Conservation (phyloP, 2,329 filamentous ascomycete species). For the Hypoxylon sp. region DNA sequence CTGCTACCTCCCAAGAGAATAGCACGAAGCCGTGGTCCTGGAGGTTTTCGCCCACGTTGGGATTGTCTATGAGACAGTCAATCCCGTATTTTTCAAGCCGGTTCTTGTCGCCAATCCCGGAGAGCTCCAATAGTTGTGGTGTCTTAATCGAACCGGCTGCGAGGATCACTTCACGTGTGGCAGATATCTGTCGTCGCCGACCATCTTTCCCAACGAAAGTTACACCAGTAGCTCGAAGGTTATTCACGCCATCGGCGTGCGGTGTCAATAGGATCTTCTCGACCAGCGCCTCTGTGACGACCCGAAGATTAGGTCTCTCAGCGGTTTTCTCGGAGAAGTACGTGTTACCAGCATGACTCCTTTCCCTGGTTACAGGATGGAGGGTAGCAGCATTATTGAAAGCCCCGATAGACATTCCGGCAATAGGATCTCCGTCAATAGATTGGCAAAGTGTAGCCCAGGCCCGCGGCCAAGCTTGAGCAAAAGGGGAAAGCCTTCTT, state of each 20-base stretch:
- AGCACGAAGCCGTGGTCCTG: constrained; percentile 29
- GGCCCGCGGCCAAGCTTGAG: constrained; percentile 13
- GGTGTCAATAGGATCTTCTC: constrained; percentile 3
- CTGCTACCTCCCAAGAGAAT: constrained; percentile 25
- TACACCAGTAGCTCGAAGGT: constrained; percentile 7
- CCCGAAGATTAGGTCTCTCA: constrained; percentile 13
- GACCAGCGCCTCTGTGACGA: constrained; percentile 14
- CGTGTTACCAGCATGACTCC: constrained; percentile 20
- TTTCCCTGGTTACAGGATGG: constrained; percentile 13
- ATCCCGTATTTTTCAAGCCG: constrained; percentile 26
- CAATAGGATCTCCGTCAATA: constrained; percentile 19
- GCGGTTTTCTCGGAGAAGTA: constrained; percentile 9
- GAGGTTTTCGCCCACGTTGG: constrained; percentile 31
- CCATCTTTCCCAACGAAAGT: constrained; percentile 5
- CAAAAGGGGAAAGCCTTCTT: constrained; percentile 17
- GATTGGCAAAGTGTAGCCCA: constrained; percentile 16
- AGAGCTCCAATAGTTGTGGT: constrained; percentile 49
- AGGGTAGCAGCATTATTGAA: constrained; percentile 22
- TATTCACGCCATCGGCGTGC: not conserved
- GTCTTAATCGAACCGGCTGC: constrained; percentile 17
- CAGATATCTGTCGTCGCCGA: constrained; percentile 4
- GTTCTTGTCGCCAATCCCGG: constrained; percentile 40
- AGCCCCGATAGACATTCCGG: constrained; percentile 13
- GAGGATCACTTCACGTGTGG: constrained; percentile 21
- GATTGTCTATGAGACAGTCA: constrained; percentile 16